phyloP scores from a whole-genome alignment of 352 stramenopile genomes.

The Phytophthora sp. region DNA sequence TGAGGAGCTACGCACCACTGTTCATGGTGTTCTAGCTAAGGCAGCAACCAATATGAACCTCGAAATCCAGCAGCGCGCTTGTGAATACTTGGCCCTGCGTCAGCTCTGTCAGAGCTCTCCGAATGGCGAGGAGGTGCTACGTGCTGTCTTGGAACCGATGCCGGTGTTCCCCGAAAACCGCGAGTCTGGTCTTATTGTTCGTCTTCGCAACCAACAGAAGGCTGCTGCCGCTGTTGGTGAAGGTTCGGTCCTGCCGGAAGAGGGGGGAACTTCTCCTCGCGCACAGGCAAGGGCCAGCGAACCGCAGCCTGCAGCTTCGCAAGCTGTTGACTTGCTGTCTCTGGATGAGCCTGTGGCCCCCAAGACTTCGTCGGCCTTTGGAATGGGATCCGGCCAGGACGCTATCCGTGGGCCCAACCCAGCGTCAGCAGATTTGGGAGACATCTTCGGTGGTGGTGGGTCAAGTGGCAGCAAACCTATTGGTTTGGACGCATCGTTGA shows the following conservation, averaged over 20 bases:
- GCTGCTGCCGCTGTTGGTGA: constrained; percentile 28
- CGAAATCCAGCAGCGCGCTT: constrained; percentile 97
- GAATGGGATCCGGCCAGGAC: constrained; percentile 27
- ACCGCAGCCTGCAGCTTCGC: constrained; percentile 11
- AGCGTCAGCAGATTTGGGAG: constrained; percentile 50
- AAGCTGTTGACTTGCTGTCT: constrained; percentile 54
- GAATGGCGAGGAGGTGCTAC: constrained; percentile 79
- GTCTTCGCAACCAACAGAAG: constrained; percentile 78
- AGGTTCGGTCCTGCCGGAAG: constrained; percentile 12
- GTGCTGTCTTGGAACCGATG: constrained; percentile 97
- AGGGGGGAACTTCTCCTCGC: constrained; percentile 16
- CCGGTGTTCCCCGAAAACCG: constrained; percentile 95
- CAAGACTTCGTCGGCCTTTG: constrained; percentile 17
- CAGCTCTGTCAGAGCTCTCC: constrained; percentile 53
- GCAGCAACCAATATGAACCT: constrained; percentile 95
- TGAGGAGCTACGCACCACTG: constrained; percentile 84
- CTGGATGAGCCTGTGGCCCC: constrained; percentile 44
- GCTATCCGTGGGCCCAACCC: constrained; percentile 57
- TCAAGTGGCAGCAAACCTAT: constrained; percentile 25
- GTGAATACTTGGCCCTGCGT: constrained; percentile 95
- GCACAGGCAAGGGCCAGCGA: constrained; percentile 13
- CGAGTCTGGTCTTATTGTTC: constrained; percentile 71
- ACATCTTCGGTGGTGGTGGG: constrained; percentile 51
- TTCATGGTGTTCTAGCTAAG: constrained; percentile 93
- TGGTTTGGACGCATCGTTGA: constrained; percentile 50